phyloP scores from a whole-genome alignment of 1,139 yeast species.

The Wickerhamiella pararugosa region DNA sequence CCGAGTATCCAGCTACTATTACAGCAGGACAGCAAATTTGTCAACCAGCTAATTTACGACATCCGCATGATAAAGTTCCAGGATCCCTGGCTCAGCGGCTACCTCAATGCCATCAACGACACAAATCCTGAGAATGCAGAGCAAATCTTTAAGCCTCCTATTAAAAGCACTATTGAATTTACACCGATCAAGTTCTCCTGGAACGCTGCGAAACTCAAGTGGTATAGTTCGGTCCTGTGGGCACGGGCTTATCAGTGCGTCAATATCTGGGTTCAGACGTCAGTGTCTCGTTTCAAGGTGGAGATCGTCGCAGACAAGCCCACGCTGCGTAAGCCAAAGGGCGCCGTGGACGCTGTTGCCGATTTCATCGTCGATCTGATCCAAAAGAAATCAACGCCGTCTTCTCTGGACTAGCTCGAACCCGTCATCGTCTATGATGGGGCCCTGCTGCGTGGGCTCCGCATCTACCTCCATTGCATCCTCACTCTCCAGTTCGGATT shows the following conservation, averaged over 20 bases:
- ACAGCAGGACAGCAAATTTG: not conserved
- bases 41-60: not conserved
- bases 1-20: constrained; percentile 1
- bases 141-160: constrained; percentile 3
- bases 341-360: constrained; percentile 41
- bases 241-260: constrained; percentile 31
- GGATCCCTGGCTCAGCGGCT: constrained; percentile 1
- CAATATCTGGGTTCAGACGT: constrained; percentile 47
- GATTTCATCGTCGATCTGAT: constrained; percentile 17
- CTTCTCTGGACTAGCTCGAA: constrained; percentile 63
- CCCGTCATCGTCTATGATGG: constrained; percentile 84
- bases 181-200: constrained; percentile 44
- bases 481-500: constrained; percentile 33
- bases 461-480: constrained; percentile 24
- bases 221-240: constrained; percentile 64
- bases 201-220: constrained; percentile 51
- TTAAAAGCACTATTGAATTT: constrained; percentile 17
- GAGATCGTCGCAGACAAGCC: constrained; percentile 32
- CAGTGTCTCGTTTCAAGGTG: constrained; percentile 44
- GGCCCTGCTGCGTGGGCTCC: constrained; percentile 29
- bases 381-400: constrained; percentile 4
- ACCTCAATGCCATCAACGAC: not conserved
- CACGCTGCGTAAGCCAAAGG: constrained; percentile 26
- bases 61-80: not conserved
- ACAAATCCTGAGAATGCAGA: not conserved